Percentiles rank a stretch among this genome's conserved stretches.
Evolutionary conservation across 2,329 filamentous ascomycete species (phyloP).

Genomic region (Colletotrichum sp.): DNA sequence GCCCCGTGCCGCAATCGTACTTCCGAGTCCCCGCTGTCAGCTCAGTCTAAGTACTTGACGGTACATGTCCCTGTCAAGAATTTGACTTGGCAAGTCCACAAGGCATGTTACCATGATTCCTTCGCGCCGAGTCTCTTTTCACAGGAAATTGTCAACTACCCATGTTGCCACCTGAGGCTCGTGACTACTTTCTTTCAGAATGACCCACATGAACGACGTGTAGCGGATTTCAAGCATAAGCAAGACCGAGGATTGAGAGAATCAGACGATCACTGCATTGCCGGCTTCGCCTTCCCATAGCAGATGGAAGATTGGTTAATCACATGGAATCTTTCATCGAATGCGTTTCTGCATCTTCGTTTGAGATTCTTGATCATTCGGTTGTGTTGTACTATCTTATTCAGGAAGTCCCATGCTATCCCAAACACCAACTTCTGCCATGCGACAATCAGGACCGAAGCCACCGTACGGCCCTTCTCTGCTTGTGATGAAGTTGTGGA

Average conservation of each 20-base stretch:
- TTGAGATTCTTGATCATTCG: background rate
- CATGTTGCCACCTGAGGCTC: background rate
- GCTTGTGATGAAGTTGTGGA: background rate
- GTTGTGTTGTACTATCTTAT: background rate
- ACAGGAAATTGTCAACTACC: background rate
- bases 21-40: background rate
- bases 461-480: background rate
- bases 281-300: background rate
- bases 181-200: background rate
- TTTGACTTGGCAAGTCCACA: background rate
- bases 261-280: background rate
- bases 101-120: background rate
- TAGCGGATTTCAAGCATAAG: background rate
- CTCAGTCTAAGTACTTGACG: background rate
- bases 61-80: background rate
- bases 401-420: background rate
- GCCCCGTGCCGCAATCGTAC: background rate
- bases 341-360: background rate
- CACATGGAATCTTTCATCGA: background rate
- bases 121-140: background rate
- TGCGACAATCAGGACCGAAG: background rate
- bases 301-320: background rate
- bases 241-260: background rate
- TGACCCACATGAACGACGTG: background rate
- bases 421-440: background rate